These are phyloP conservation scores for Ilex asprella DNA, from an alignment of 257 asterid genomes.

Conservation along the genomic window DNA sequence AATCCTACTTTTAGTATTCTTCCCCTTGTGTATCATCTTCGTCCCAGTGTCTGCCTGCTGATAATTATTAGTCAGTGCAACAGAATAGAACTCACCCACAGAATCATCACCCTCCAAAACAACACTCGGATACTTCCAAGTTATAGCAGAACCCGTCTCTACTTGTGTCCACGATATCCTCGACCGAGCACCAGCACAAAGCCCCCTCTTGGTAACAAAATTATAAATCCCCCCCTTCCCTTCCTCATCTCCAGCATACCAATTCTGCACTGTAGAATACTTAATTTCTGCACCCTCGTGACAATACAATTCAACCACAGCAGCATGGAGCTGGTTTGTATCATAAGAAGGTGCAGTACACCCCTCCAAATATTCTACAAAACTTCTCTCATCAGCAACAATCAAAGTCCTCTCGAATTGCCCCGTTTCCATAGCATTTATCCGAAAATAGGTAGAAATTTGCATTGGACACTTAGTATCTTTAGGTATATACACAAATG, in stretches of 20 bases:
- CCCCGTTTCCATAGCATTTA: slow-evolving; percentile 95
- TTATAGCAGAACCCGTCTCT: slow-evolving; percentile 96
- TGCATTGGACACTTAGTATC: slow-evolving; percentile 89
- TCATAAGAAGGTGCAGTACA: slow-evolving; percentile 96
- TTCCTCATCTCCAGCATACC: slow-evolving; percentile 92
- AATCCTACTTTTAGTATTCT: slow-evolving; percentile 28
- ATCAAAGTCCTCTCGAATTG: slow-evolving; percentile 97
- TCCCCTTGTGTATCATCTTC: slow-evolving; percentile 96
- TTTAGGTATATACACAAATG: slow-evolving; percentile 86
- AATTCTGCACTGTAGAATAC: slow-evolving; percentile 95
- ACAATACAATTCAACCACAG: slow-evolving; percentile 88
- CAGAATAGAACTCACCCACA: slow-evolving; percentile 92
- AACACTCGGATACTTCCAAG: slow-evolving; percentile 98
- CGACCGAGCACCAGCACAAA: slow-evolving; percentile 68
- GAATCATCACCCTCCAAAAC: slow-evolving; percentile 89
- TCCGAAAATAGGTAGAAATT: slow-evolving; percentile 87
- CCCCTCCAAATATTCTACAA: slow-evolving; percentile 95
- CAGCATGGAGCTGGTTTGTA: slow-evolving; percentile 87
- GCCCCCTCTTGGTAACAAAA: slow-evolving; percentile 89
- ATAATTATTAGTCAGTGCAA: slow-evolving; percentile 81
- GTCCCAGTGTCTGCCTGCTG: slow-evolving; percentile 99
- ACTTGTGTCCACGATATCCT: slow-evolving; percentile 99
- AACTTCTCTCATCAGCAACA: slow-evolving; percentile 88
- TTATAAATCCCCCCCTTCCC: slow-evolving; percentile 89
- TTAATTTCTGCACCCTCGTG: slow-evolving; percentile 79